These are phyloP conservation scores for Mortierella sp. DNA, from an alignment of 371 early-diverging fungal genomes.

Conservation along the genomic window DNA sequence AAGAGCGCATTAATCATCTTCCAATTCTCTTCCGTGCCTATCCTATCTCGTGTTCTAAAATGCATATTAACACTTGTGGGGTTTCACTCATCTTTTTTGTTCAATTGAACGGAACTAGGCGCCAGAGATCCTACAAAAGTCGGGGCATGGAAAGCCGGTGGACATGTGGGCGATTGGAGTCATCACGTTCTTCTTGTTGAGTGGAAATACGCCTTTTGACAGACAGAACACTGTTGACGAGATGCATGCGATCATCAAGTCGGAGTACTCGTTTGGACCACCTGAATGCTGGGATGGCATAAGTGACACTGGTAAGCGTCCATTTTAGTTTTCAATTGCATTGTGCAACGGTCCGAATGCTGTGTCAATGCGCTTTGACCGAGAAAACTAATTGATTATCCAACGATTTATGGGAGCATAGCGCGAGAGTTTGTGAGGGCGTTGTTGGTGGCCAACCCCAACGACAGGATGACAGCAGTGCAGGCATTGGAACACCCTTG, in stretches of 20 bases:
- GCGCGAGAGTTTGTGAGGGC: slow-evolving; percentile 74
- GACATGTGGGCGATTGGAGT: slow-evolving; percentile 96
- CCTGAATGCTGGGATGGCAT: slow-evolving; percentile 77
- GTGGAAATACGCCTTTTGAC: slow-evolving; percentile 94
- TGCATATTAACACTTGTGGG: not conserved
- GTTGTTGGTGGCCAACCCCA: slow-evolving; percentile 80
- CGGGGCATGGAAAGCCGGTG: slow-evolving; percentile 72
- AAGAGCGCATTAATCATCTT: not conserved
- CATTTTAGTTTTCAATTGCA: not conserved
- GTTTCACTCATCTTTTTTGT: not conserved
- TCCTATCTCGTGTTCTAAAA: not conserved
- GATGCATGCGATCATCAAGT: slow-evolving; percentile 78
- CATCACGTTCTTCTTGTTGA: slow-evolving; percentile 87
- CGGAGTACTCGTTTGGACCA: slow-evolving; percentile 80
- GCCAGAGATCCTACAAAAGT: slow-evolving; percentile 84
- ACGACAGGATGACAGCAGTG: slow-evolving; percentile 77
- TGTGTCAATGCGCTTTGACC: not conserved
- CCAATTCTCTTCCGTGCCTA: not conserved
- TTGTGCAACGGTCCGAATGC: too few relatives aligned
- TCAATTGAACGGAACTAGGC: slow-evolving; percentile 55
- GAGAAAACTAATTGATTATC: not conserved
- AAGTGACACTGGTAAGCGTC: slow-evolving; percentile 38
- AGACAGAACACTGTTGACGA: slow-evolving; percentile 69
- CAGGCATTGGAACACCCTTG: slow-evolving; percentile 84
- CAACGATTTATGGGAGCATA: too few relatives aligned